These are phyloP conservation scores for Cyberlindnera euphorbiae DNA, from an alignment of 805 yeast species.

Conservation along the genomic window DNA sequence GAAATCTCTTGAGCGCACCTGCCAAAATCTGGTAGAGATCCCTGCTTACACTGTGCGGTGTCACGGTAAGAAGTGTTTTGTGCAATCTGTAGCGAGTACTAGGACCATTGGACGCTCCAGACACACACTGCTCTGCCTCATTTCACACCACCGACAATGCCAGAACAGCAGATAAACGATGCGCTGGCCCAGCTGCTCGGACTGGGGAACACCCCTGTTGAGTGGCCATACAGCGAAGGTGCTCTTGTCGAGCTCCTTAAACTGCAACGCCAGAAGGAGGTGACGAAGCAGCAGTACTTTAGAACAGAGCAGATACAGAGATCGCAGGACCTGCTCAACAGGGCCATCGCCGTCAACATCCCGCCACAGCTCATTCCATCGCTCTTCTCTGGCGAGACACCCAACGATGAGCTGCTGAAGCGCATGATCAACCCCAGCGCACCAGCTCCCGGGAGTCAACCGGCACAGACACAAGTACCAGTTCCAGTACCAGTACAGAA, in stretches of 20 bases:
- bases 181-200: constrained; percentile 21
- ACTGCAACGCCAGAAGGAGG: constrained; percentile 57
- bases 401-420: constrained; percentile 14
- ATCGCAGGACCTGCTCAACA: constrained; percentile 56
- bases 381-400: constrained; percentile 41
- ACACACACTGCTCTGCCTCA: not conserved
- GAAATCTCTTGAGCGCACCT: no score
- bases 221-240: constrained; percentile 24
- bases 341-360: constrained; percentile 55
- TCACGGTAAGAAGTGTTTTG: no score
- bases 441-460: constrained; percentile 5
- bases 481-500: not conserved
- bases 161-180: constrained; percentile 13
- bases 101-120: not conserved
- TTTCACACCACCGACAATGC: not conserved
- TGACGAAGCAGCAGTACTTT: constrained; percentile 75
- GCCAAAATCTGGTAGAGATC: no score
- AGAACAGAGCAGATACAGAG: constrained; percentile 56
- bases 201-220: constrained; percentile 18
- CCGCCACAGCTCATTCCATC: constrained; percentile 62
- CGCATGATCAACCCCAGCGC: constrained; percentile 8
- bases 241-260: constrained; percentile 22
- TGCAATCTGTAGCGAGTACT: no score
- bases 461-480: not conserved
- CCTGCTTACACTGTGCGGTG: no score